phyloP scores from a whole-genome alignment of 345 rosid species.

The Heritiera littoralis region DNA sequence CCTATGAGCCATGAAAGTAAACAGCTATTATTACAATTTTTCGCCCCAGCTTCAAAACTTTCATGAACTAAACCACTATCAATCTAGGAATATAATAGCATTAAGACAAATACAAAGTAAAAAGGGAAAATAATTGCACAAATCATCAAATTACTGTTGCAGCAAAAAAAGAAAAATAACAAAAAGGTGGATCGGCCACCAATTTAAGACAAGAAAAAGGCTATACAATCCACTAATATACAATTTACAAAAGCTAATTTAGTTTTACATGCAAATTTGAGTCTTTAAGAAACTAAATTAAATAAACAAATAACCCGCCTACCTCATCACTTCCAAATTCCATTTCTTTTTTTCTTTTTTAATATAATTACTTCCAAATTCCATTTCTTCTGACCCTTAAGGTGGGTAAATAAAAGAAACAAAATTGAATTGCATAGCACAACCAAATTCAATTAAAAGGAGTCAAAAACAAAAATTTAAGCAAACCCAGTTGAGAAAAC shows the following conservation, averaged over 20 bases:
- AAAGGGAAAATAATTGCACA: neutral
- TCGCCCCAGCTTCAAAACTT: neutral
- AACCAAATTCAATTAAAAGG: neutral
- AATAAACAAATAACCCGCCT: neutral
- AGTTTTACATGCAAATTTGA: neutral
- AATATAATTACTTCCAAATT: neutral
- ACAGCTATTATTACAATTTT: neutral
- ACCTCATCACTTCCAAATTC: neutral
- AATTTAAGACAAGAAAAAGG: slow-evolving; percentile 5
- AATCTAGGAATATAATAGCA: slow-evolving; percentile 3
- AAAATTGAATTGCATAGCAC: neutral
- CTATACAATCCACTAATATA: neutral
- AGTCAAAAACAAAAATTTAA: slow-evolving; percentile 21
- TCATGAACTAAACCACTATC: neutral
- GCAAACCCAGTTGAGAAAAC: slow-evolving; percentile 32
- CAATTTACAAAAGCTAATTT: neutral
- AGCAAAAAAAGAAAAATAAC: neutral
- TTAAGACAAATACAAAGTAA: neutral
- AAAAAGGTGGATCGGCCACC: neutral
- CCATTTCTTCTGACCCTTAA: neutral
- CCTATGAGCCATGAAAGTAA: neutral
- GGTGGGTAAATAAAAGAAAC: slow-evolving; percentile 10
- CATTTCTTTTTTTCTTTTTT: neutral
- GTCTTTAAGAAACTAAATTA: neutral
- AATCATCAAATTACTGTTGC: neutral